Evolutionary conservation across 2,329 filamentous ascomycete genomes (phyloP), one percentile per base, ranked within the genome.

Genomic region (Penicillium capsulatum): DNA sequence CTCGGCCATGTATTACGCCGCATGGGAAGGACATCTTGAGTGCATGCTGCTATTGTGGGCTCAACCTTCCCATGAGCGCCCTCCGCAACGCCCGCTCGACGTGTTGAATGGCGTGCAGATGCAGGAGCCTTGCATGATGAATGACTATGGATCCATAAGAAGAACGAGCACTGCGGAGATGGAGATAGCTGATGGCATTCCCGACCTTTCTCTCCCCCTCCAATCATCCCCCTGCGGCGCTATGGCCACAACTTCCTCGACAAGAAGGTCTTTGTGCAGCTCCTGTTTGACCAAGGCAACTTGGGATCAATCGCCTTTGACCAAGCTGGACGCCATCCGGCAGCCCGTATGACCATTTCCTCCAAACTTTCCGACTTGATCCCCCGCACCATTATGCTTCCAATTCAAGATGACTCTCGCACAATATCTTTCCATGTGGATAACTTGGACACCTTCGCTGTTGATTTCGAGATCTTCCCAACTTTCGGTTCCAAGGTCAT

Each of bases 211-310:
- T 52, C 75, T 98, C 92, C 92, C 15, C 92, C 92, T 14, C 92
- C 92, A 0, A 97, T 98, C 50, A 96, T 98, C 51, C 92, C 92
- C 0, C 74, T 97, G 33, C 80, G 92, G 52, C 80, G 92, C 55
- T 98, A 98, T 57, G 92, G 92, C 11, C 92, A 98, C 70, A 98
- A 97, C 65, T 98, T 98, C 73, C 75, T 98, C 24, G 92, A 98
- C 59, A 95, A 88, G 19, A 98, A 97, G 70, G 94, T 90, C 0
- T 94, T 96, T 48, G 82, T 98, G 9, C 87, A 96, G 57, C 84
- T 98, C 49, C 87, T 78, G 53, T 97, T 98, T 57, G 87, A 91
- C 36, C 83, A 84, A 44, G 79, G 70, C 17, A 60, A 54, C 14
- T 48, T 49, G 8, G 76, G 92, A 34, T 86, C 92, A 0, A 82